Percentiles rank a stretch among this genome's conserved stretches.
Conservation (phyloP, 164 flowering plant genomes). For the Piper betle region DNA sequence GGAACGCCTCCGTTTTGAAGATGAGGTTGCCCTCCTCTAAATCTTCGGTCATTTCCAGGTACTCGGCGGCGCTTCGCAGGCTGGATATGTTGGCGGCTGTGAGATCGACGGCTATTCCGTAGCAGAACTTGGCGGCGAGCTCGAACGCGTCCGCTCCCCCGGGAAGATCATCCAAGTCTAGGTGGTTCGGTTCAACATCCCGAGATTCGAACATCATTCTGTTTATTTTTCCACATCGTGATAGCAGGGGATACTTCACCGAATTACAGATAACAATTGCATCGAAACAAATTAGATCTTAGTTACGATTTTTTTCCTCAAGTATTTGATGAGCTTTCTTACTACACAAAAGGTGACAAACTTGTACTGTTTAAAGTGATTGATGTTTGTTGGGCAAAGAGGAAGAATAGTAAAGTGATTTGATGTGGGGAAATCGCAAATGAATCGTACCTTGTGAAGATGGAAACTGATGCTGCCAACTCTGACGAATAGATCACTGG, state of each 20-base stretch:
- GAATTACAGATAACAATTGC: neutral
- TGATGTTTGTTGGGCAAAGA: neutral
- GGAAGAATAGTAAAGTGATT: neutral
- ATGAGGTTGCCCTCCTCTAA: constrained; percentile 88
- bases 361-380: no score
- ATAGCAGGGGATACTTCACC: constrained; percentile 63
- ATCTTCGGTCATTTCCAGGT: constrained; percentile 90
- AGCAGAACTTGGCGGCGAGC: constrained; percentile 81
- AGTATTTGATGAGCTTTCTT: neutral
- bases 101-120: constrained; percentile 68
- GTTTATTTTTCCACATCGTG: constrained; percentile 66
- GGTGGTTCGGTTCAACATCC: constrained; percentile 30
- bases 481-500: constrained; percentile 77
- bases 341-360: neutral
- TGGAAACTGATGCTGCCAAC: constrained; percentile 62
- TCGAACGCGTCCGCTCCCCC: constrained; percentile 77
- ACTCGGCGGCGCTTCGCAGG: constrained; percentile 83
- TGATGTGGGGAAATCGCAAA: neutral
- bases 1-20: constrained; percentile 84
- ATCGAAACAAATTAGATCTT: neutral
- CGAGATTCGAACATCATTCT: constrained; percentile 57
- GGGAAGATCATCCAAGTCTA: constrained; percentile 58
- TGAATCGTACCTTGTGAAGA: constrained; percentile 70
- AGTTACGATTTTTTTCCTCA: neutral
- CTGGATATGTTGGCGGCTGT: constrained; percentile 77